These are phyloP conservation scores for Biscutella auriculata DNA, from an alignment of 441 rosid genomes.

Conservation along the genomic window DNA sequence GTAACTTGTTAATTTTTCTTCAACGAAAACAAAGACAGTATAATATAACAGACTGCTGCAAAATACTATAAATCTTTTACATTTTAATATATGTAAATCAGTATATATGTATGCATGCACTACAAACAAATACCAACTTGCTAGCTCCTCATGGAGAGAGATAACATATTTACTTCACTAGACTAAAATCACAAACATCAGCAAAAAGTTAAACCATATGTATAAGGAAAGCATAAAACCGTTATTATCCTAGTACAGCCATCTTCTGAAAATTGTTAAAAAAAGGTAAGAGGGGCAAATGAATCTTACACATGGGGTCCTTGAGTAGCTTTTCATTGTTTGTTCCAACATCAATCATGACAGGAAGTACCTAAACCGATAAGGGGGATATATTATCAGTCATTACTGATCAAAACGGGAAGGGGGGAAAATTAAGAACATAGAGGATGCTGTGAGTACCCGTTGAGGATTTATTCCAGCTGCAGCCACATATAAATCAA, in stretches of 20 bases:
- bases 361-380: slow-evolving; percentile 97
- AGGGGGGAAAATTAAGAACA: background rate
- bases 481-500: slow-evolving; percentile 95
- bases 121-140: background rate
- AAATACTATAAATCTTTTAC: background rate
- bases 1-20: background rate
- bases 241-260: background rate
- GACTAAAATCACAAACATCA: slow-evolving; percentile 1
- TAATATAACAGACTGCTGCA: background rate
- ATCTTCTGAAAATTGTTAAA: background rate
- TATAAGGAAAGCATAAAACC: background rate
- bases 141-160: background rate
- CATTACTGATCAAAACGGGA: background rate
- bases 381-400: too few species aligned
- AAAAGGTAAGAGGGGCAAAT: slow-evolving; percentile 8
- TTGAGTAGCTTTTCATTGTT: slow-evolving; percentile 86
- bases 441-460: slow-evolving; percentile 29
- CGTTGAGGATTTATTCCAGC: slow-evolving; percentile 99
- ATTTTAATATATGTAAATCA: background rate
- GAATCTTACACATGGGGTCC: slow-evolving; percentile 69
- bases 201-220: background rate
- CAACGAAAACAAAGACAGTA: background rate
- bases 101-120: background rate
- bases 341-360: slow-evolving; percentile 98
- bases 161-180: background rate